Evolutionary conservation across 164 flowering plant genomes (phyloP), one percentile per base, ranked within the genome.

Genomic region (Stephania yunnanensis): DNA sequence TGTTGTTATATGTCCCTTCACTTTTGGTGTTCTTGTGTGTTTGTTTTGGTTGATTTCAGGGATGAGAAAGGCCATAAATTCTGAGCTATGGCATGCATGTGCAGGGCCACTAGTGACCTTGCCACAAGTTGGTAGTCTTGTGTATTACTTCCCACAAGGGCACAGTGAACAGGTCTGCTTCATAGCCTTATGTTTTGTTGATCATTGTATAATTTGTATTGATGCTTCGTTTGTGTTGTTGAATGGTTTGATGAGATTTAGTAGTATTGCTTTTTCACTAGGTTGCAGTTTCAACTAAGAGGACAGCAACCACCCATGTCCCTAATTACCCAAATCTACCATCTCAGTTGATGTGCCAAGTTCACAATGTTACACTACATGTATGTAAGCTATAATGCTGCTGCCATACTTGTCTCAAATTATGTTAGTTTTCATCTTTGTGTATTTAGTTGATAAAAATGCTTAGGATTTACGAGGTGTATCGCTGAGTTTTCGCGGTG

Each of bases 1-100:
- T 64, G 8, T 64, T 64, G 20, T 8, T n/a, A 6, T 22, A 15
- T n/a, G 9, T n/a, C 11, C 25, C 71, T 30, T 48, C 46, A 22
- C 15, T 67, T 45, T 71, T 53, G 36, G 25, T 68, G 6, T 17
- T 46, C 1, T 65, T 53, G 22, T 45, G 50, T 30, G 65, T 63
- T 65, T 68, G 50, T 13, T 29, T 78, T 69, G 68, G 69, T 69
- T 48, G 30, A 8, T 75, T 74, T 77, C 85, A 92, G 97, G 90
- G 44, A 74, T 75, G 25, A 79, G 84, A 74, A 95, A 88, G 90
- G 73, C 83, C 6, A 85, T 94, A 76, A 88, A 84, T 77, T 91
- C 98, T 0, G 97, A 92, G 92, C 82, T 96, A 70, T 96, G 99
- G 99, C 95, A 96, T 79, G 97, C 99, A 52, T 96, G 99, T 81